Base-by-base conservation (phyloP, 495 filamentous ascomycete genomes). In the Mytilinidion resinicola region DNA sequence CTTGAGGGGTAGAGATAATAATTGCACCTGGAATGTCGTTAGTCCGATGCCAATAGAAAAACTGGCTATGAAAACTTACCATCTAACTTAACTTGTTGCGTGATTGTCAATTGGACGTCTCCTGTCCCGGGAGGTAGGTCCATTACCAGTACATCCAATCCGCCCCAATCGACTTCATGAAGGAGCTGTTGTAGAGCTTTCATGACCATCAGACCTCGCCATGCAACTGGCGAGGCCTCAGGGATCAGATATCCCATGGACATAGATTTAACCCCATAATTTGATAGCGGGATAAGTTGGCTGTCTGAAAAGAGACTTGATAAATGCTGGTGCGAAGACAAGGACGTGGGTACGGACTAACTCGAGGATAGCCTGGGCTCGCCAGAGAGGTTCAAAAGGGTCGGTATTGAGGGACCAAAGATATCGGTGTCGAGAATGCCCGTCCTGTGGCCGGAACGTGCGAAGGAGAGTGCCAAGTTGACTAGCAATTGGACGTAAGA, bases 191-290 rank as follows among this genome's bases (percentile, higher is more conserved):
- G 91, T 65, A 99, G 76, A 0, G 95, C 93, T 73, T 99, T 99
- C 77, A 92, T 91, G 15, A 97, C 88, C 91, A 99, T 97, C 17
- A 96, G 79, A 0, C 93, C 93, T 36, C 93, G 84, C 93, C 95
- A 99, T 38, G 89, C 89, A n/a, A 99, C 86, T 4, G 93, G 87
- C 0, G 63, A 62, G 11, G 82, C 82, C 37, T 83, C 85, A 57
- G 82, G 81, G 12, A 95, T 82, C 10, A 97, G 81, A 65, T 96
- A 97, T 47, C 95, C 95, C 86, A 99, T 96, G 3, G 90, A 96
- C 93, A 97, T 97, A 41, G 88, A 91, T 71, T 95, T 92, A 57
- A 99, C 80, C 54, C 92, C 95, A 74, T 96, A 97, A 68, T 93
- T 96, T n/a, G 85, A 87, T 21, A 97, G 73, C 0, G 95, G 95